Percentiles rank a stretch among this genome's conserved stretches.
These are phyloP conservation scores for Aciculoconidium aculeatum DNA, from an alignment of 805 yeast species.

Conservation along the genomic window DNA sequence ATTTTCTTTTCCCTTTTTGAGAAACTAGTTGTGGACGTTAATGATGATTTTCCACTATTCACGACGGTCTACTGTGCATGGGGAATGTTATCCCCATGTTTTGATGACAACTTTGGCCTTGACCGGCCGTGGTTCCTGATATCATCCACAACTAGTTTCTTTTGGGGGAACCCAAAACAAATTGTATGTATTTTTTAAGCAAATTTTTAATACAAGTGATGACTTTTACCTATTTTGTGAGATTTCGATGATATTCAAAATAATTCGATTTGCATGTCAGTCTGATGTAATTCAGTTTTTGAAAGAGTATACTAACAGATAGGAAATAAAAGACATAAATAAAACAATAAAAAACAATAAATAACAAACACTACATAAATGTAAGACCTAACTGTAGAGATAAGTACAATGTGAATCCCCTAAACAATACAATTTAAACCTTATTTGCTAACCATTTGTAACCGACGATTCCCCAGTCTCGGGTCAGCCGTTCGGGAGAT, in stretches of 20 bases:
- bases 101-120: conserved; percentile 44
- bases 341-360: no score
- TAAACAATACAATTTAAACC: no score
- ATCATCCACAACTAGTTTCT: conserved; percentile 4
- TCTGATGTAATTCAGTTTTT: no score
- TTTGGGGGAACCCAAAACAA: conserved; percentile 1
- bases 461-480: no score
- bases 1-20: no score
- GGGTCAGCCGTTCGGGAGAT: no score
- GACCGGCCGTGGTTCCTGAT: conserved; percentile 51
- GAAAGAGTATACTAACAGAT: no score
- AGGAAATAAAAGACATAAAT: no score
- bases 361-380: no score
- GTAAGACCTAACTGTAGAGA: no score
- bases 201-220: conserved; percentile 10
- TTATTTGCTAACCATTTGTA: no score
- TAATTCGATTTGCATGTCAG: conserved; percentile 39
- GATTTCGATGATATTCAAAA: conserved; percentile 19
- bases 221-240: conserved; percentile 10
- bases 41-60: conserved; percentile 45
- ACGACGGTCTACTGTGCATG: conserved; percentile 49
- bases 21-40: conserved; percentile 18
- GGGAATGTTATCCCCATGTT: conserved; percentile 39
- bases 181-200: not conserved
- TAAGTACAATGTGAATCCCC: no score